Base-by-base conservation (phyloP, 805 yeast species). In the Yueomyces sinensis region DNA sequence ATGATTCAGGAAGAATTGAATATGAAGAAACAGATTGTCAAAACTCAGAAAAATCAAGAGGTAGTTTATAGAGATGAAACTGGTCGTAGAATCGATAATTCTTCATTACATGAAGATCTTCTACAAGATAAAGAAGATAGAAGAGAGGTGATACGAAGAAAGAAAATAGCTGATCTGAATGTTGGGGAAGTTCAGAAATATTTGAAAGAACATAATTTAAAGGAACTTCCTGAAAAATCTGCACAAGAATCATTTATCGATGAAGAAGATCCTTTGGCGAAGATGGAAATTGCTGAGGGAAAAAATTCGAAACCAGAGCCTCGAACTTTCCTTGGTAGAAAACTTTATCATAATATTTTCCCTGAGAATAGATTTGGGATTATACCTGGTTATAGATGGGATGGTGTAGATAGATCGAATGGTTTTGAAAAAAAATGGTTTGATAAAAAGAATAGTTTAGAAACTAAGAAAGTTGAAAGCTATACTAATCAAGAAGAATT, bases 381-480 rank as follows among this genome's bases (percentile, higher is more conserved):
- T 13, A 57, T 60, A 4, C 94, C 95, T 0, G 95, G 96, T 0
- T 62, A 64, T 43, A 63, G 82, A 37, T 87, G 97, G 97, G 94
- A 82, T 54, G 96, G 96, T 0, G 76, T 87, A 2, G 87, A 83
- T 56, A 61, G 97, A 39, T 75, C 93, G 0, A 87, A 79, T 50
- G 95, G 95, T 3, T 87, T 81, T 56, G 97, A 87, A 50, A 62
- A 59, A 32, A 61, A 67, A 36, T 68, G 81, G 65, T 65, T 81
- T 42, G 63, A 54, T 31, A 63, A 49, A 44, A 64, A 57, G 37
- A 51, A 53, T 13, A 66, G 65, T 27, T 23, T 47, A 4, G 50
- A 58, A 31, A 60, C 63, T 35, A 38, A 41, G 5, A 55, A 58
- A 34, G 41, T 50, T 7, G 45, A 48, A 29, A 40, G 37, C 13